Base-by-base conservation (phyloP, 129 eudicot genomes). In the Flaveria brownii region DNA sequence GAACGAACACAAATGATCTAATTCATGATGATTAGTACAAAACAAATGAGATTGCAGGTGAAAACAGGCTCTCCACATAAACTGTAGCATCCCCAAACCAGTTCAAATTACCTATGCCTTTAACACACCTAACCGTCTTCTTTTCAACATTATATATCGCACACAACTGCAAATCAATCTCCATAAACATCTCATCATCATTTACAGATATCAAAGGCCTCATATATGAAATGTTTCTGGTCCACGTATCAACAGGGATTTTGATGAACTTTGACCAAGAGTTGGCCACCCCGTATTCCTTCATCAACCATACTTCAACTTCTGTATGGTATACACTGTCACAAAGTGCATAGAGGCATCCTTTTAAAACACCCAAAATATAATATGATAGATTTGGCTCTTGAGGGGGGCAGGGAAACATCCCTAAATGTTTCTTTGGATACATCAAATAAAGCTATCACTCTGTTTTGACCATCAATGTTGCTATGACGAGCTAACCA, bases 241-340 rank as follows among this genome's bases (percentile, higher is more conserved):
- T 56, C 54, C 84, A 78, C 20, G 25, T 74, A 80, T 80, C 67
- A 71, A 67, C 51, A 1, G 82, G 75, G 22, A 82, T 67, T 52
- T 47, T 82, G 6, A 82, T 10, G 54, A 76, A 82, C 70, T 70
- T 82, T 11, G 77, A 51, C 85, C 85, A 82, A 13, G 85, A 82
- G 28, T 64, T 52, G 18, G 54, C 82, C 74, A 71, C 78, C 71
- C 78, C 75, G 11, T 82, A 82, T 77, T 77, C 78, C 54, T 71
- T 77, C 85, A 82, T 82, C 75, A 82, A 49, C 85, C 85, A 82
- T 43, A 82, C 42, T 63, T 82, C 85, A 16, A 71, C 72, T 30
- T 71, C 18, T 25, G 57, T 51, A 70, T 70, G 47, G 22, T 2
- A n/a, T 15, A 30, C 12, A 71, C 54, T 69, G 64, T 82, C 82